These are phyloP conservation scores for Heritiera littoralis DNA, from an alignment of 345 rosid genomes.

Conservation along the genomic window DNA sequence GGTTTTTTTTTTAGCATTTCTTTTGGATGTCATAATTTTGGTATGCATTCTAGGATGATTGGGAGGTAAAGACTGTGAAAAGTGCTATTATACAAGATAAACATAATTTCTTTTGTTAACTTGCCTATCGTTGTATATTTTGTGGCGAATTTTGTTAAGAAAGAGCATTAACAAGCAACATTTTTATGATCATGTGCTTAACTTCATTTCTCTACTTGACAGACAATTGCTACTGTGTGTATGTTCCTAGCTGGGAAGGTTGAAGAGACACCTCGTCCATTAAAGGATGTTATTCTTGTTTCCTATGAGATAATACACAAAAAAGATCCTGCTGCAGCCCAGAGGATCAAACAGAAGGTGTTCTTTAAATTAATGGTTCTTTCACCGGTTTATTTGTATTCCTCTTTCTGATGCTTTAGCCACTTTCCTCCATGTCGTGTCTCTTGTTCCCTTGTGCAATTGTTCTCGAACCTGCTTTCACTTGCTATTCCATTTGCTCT, in stretches of 20 bases:
- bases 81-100: background rate
- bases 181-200: background rate
- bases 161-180: background rate
- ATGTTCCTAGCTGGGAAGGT: constrained; percentile 99
- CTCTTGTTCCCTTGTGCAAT: background rate
- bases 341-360: constrained; percentile 96
- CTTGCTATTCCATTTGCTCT: background rate
- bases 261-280: constrained; percentile 96
- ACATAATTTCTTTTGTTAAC: background rate
- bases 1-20: background rate
- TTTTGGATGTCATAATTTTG: background rate
- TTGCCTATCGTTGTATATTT: background rate
- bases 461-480: background rate
- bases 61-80: background rate
- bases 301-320: constrained; percentile 93
- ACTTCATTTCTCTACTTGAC: constrained; percentile 21
- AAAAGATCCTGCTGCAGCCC: constrained; percentile 79
- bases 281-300: constrained; percentile 90
- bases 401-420: constrained; percentile 13
- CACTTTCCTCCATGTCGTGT: background rate
- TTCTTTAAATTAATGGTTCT: constrained; percentile 15
- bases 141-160: background rate
- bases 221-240: constrained; percentile 94
- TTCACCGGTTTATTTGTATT: background rate
- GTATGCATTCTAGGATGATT: background rate